Base-by-base conservation (phyloP, 2,329 filamentous ascomycete genomes). In the Helicocarpus griseus region DNA sequence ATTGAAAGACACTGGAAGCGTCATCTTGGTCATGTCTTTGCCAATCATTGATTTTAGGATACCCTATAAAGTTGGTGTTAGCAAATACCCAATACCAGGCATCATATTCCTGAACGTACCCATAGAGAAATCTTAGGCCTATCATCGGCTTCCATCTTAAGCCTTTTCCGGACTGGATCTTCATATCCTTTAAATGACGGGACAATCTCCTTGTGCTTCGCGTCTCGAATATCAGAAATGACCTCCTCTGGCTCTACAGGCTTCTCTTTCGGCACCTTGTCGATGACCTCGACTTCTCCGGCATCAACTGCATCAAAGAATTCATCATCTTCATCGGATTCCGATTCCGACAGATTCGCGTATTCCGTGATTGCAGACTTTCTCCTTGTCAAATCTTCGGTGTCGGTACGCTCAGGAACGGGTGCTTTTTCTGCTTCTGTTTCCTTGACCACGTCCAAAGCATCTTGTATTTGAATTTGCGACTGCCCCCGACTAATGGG, bases 21-120 rank as follows among this genome's bases (percentile, higher is more conserved):
- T 97, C 91, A 98, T 98, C 75, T 94, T 97, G 35, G 93, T 97
- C 93, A 98, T 97, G 65, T 98, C 93, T 68, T 98, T 97, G 57
- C 93, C 93, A 69, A 98, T 95, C 93, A 98, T 97, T 21, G 91
- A 97, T 73, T 97, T 98, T 57, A 98, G 74, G 60, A 98, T 96
- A 58, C 86, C 86, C 90, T 96, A 57, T n/a, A 36, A 50, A 49
- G 26, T 44, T 35, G 11, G 28, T 26, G 8, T 39, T 44, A 40
- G 52, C 24, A 17, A 36, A n/a, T 6, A 22, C n/a, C 21, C 7
- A 28, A 22, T 13, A 22, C 3, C 17, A 21, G 22, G 21, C 22
- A n/a, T 35, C 21, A 28, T 31, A 46, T 8, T 7, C 26, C 50
- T 43, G 11, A 41, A 73, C 85, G 71, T 80, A 95, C 90, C 93